Percentiles rank a stretch among this genome's conserved stretches.
Conservation (phyloP, 208 protist genomes). For the Angomonas deanei region DNA sequence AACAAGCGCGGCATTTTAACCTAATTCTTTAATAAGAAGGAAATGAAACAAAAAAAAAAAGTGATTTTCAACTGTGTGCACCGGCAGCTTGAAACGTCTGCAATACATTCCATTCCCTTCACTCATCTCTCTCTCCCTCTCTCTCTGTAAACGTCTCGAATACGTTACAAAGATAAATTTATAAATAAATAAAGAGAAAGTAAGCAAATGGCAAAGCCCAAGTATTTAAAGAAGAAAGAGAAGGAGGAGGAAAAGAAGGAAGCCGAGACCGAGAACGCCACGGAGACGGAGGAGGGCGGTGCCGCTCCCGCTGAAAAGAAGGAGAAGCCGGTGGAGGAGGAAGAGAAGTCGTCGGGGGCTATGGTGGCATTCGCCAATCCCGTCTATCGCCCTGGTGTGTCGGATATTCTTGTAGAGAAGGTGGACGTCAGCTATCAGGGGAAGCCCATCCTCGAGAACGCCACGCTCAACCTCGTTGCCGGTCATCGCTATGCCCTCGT, state of each 20-base stretch:
- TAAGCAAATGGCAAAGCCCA: slow-evolving; percentile 67
- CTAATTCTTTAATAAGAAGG: slow-evolving; percentile 5
- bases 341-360: slow-evolving; percentile 56
- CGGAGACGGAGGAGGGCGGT: neutral
- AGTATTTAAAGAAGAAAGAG: slow-evolving; percentile 83
- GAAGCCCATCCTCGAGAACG: slow-evolving; percentile 76
- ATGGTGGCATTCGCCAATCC: slow-evolving; percentile 85
- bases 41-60: no score
- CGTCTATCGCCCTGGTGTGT: slow-evolving; percentile 75
- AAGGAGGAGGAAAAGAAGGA: slow-evolving; percentile 10
- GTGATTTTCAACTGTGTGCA: no score
- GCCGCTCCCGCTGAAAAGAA: slow-evolving; percentile 14
- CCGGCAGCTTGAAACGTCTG: no score
- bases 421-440: slow-evolving; percentile 89
- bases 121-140: no score
- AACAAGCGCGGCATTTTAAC: neutral
- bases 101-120: no score
- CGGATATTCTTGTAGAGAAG: slow-evolving; percentile 84
- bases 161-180: no score
- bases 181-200: neutral
- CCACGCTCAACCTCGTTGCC: slow-evolving; percentile 72
- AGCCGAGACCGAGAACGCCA: neutral
- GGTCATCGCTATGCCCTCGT: slow-evolving; percentile 89
- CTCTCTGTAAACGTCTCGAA: neutral
- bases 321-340: slow-evolving; percentile 10